Evolutionary conservation across 2,329 filamentous ascomycete genomes (phyloP), one percentile per base, ranked within the genome.

Genomic region (Capronia coronata): DNA sequence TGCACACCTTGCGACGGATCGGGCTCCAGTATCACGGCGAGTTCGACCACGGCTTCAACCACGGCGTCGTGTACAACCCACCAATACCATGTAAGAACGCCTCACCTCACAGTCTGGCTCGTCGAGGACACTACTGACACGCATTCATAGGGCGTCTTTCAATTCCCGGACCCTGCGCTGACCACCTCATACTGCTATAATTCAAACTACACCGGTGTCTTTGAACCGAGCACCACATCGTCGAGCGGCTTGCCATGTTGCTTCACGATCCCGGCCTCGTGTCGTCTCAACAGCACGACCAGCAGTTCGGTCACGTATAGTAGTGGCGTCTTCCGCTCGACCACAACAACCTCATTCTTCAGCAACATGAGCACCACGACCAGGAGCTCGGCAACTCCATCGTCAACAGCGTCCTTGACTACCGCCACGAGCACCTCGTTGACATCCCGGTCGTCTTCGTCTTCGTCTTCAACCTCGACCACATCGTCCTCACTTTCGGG

Each of bases 201-300:
- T 38, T 46, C 48, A n/a, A 49, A 51, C 34, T 56, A 58, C 23
- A 49, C 40, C 18, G 54, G 56, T 9, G 53, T 48, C 4, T 52
- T 56, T 19, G 38, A 48, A 27, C 48, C 50, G 2, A 46, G 29
- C 16, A 42, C 51, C 13, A 25, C 43, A 5, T 42, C 52, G 7
- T 49, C 46, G 14, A 50, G 37, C 38, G 48, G 46, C 22, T 42
- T 57, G n/a, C 55, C 57, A 1, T 59, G 55, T 32, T 59, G 57
- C 30, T 53, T 56, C 30, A 54, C 50, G 7, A 52, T 53, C 21
- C 54, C 56, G 2, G 49, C 40, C 6, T 59, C 54, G 8, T 59
- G 52, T 35, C 43, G 45, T 21, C 18, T 32, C 10, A 51, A 49
- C 27, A 52, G 46, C 30, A 45, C 47, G 13, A 48, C 29, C n/a